phyloP scores from a whole-genome alignment of 257 asterid genomes.

The Prunella vulgaris region DNA sequence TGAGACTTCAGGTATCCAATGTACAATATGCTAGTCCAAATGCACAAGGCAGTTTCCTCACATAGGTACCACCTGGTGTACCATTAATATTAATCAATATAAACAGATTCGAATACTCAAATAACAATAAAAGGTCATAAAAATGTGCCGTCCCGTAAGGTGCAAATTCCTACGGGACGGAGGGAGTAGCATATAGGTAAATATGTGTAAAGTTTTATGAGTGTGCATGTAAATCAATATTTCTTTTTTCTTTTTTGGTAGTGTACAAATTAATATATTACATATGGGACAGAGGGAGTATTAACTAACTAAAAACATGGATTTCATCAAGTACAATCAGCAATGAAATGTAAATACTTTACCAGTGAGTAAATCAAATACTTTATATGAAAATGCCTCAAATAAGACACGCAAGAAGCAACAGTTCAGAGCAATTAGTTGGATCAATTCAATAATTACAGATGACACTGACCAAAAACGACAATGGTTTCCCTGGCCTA shows the following conservation, averaged over 20 bases:
- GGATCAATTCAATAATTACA: neutral
- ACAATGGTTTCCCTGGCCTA: conserved; percentile 89
- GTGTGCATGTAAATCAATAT: too few species aligned
- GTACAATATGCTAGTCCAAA: conserved; percentile 85
- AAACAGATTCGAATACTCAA: conserved; percentile 4
- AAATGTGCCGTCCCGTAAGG: too few species aligned
- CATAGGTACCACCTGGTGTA: conserved; percentile 87
- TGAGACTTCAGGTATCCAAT: conserved; percentile 61
- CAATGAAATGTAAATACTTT: too few species aligned
- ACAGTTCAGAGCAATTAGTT: neutral
- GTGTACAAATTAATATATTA: too few species aligned
- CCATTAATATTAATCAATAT: conserved; percentile 15
- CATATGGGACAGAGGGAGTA: too few species aligned
- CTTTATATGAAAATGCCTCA: neutral
- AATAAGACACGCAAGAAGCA: neutral
- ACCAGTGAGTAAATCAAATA: neutral
- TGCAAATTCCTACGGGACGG: too few species aligned
- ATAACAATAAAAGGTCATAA: conserved; percentile 3
- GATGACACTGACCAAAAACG: conserved; percentile 67
- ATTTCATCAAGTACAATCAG: neutral
- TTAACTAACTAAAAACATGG: neutral
- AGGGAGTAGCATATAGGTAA: too few species aligned
- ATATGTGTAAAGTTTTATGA: too few species aligned
- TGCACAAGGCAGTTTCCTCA: conserved; percentile 76
- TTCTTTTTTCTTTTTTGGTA: too few species aligned